Evolutionary conservation across 176 grass and related monocot genomes (phyloP).

Genomic region (Microstegium vimineum): DNA sequence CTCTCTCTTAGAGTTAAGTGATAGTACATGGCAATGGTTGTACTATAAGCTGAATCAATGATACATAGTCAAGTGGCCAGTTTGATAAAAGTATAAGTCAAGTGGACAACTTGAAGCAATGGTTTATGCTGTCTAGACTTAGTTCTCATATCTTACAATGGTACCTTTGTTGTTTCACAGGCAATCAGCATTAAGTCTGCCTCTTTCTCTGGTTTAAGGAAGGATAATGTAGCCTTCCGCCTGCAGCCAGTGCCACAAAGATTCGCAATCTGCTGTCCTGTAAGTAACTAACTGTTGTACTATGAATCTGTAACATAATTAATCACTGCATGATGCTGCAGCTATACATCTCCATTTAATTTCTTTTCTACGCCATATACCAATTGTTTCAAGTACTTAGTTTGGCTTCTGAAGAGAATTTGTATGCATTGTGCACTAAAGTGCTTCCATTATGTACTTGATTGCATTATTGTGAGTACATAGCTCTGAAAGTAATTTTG

Average conservation of each 20-base stretch:
- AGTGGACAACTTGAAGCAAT: not conserved
- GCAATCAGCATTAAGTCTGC: conserved; percentile 31
- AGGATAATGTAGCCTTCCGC: conserved; percentile 38
- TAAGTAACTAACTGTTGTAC: conserved; percentile 33
- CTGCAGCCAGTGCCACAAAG: conserved; percentile 34
- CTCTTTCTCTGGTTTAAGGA: conserved; percentile 47
- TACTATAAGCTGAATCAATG: not conserved
- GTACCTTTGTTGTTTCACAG: conserved; percentile 31
- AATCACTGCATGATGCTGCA: not conserved
- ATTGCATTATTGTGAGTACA: not conserved
- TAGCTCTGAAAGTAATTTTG: not conserved
- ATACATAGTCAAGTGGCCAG: not conserved
- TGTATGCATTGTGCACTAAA: not conserved
- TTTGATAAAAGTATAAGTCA: too few relatives aligned
- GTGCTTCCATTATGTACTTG: not conserved
- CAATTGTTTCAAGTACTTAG: not conserved
- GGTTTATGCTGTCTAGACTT: not conserved
- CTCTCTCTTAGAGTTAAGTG: not conserved
- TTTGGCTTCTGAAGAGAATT: not conserved
- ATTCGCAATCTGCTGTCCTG: conserved; percentile 35
- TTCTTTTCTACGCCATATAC: not conserved
- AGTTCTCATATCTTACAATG: not conserved
- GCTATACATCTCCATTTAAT: not conserved
- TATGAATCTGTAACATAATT: not conserved
- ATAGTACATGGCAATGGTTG: not conserved